phyloP scores from a whole-genome alignment of 345 rosid species.

The Rhizophora apiculata region DNA sequence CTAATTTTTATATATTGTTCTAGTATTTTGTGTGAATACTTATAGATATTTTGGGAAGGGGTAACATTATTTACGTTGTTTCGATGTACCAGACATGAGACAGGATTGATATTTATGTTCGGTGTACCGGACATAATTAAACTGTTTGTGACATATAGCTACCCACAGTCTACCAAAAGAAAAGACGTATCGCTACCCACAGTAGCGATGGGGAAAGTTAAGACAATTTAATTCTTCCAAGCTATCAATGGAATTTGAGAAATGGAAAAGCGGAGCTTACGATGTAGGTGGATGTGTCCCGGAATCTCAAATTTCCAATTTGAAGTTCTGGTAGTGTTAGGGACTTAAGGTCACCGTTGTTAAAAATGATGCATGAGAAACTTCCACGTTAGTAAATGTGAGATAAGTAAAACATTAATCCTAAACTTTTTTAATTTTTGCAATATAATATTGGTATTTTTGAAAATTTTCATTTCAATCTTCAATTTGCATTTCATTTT shows the following conservation, averaged over 20 bases:
- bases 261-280: not conserved
- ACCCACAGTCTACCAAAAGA: not conserved
- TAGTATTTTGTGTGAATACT: no score
- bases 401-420: no score
- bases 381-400: no score
- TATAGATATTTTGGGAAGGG: no score
- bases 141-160: not conserved
- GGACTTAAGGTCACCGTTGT: slow-evolving; percentile 18
- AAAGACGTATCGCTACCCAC: not conserved
- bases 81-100: not conserved
- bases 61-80: no score
- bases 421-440: no score
- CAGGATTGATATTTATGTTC: not conserved
- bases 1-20: no score
- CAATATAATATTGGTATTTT: no score
- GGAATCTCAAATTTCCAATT: slow-evolving; percentile 10
- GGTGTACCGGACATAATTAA: not conserved
- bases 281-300: slow-evolving; percentile 16
- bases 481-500: no score
- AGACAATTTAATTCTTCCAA: not conserved
- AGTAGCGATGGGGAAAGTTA: not conserved
- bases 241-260: not conserved
- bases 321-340: not conserved
- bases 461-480: no score
- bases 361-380: not conserved